Evolutionary conservation across 1,284 basidiomycete genomes (phyloP).

Genomic region (Laetiporus sulphureus): DNA sequence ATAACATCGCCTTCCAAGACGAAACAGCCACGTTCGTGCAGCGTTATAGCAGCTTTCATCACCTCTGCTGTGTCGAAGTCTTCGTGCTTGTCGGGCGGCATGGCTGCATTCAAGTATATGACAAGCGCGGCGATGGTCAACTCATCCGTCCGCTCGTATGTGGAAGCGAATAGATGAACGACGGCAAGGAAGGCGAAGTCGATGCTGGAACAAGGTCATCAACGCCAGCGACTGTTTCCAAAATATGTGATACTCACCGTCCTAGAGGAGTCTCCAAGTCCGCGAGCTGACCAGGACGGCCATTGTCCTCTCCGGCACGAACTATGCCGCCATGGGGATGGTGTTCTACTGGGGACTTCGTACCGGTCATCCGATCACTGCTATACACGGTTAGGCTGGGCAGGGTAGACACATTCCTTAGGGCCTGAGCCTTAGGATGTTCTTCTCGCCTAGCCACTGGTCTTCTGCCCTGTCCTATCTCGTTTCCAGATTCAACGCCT

Average conservation of each 20-base stretch:
- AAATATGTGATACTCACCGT: constrained; percentile 36
- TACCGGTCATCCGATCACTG: too few relatives aligned
- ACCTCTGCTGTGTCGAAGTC: constrained; percentile 73
- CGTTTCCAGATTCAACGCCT: constrained; percentile 17
- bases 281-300: constrained; percentile 29
- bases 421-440: constrained; percentile 15
- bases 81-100: constrained; percentile 70
- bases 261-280: constrained; percentile 51
- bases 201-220: constrained; percentile 32
- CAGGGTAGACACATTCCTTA: too few relatives aligned
- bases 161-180: constrained; percentile 53
- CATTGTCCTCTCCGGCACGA: constrained; percentile 15
- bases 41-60: constrained; percentile 43
- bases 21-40: constrained; percentile 47
- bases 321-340: too few relatives aligned
- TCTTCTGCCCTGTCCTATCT: constrained; percentile 14
- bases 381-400: too few relatives aligned
- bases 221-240: constrained; percentile 1
- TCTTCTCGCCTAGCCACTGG: constrained; percentile 13
- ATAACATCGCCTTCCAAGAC: constrained; percentile 55
- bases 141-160: constrained; percentile 57
- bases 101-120: constrained; percentile 64
- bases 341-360: too few relatives aligned
- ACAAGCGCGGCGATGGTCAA: constrained; percentile 60
- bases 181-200: constrained; percentile 55